These are phyloP conservation scores for Claviceps pazoutovae DNA, from an alignment of 2,329 filamentous ascomycete species.

Conservation along the genomic window DNA sequence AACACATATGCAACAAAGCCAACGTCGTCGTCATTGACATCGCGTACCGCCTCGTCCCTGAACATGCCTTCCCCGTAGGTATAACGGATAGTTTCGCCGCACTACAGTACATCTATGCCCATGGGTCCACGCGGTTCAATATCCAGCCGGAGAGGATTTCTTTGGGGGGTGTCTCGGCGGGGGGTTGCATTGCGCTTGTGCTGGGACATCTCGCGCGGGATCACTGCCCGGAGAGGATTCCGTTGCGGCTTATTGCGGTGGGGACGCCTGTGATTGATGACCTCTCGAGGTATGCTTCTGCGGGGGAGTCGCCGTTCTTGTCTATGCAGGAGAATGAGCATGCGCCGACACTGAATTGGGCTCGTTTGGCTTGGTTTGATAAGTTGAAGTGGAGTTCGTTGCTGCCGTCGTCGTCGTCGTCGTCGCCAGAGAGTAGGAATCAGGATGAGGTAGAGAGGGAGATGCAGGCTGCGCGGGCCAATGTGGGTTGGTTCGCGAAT, in stretches of 20 bases:
- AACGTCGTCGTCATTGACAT: conserved; percentile 34
- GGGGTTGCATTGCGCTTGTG: conserved; percentile 25
- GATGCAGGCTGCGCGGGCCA: conserved; percentile 8
- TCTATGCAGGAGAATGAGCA: conserved; percentile 28
- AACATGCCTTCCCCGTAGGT: conserved; percentile 32
- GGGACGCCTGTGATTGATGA: conserved; percentile 28
- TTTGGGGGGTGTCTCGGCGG: conserved; percentile 31
- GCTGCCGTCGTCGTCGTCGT: conserved; percentile 2
- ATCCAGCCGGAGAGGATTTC: conserved; percentile 24
- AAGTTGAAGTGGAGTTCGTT: conserved; percentile 18
- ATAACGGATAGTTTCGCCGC: conserved; percentile 35
- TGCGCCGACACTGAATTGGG: conserved; percentile 30
- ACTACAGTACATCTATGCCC: conserved; percentile 23
- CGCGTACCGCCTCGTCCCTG: conserved; percentile 37
- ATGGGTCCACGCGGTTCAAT: conserved; percentile 22
- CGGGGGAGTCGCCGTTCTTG: conserved; percentile 23
- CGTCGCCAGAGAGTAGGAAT: background rate
- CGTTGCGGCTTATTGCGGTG: conserved; percentile 23
- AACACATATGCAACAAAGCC: conserved; percentile 29
- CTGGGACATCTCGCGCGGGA: conserved; percentile 28
- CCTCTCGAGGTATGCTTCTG: conserved; percentile 20
- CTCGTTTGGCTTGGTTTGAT: conserved; percentile 27
- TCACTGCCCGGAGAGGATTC: conserved; percentile 14
- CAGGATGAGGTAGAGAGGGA: background rate
- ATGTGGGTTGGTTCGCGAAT: conserved; percentile 16